phyloP scores from a whole-genome alignment of 2,329 filamentous ascomycete genomes.

The Colletotrichum magnum region DNA sequence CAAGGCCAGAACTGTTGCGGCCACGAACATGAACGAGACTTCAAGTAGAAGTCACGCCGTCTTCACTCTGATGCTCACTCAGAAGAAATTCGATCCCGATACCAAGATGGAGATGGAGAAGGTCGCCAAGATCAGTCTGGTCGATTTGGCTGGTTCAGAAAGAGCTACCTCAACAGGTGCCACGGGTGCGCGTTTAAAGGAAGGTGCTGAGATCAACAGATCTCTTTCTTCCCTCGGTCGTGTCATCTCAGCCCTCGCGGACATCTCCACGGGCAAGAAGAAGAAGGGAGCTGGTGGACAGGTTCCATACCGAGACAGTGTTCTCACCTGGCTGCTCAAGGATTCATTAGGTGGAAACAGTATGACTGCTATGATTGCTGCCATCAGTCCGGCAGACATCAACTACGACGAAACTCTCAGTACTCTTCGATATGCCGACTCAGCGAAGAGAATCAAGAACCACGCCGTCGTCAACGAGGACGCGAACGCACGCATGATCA shows the following conservation, averaged over 20 bases:
- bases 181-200: slow-evolving; percentile 93
- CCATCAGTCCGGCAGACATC: slow-evolving; percentile 97
- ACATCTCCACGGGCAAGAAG: slow-evolving; percentile 88
- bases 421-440: slow-evolving; percentile 96
- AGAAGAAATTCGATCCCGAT: slow-evolving; percentile 91
- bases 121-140: slow-evolving; percentile 96
- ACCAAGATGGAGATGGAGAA: slow-evolving; percentile 99
- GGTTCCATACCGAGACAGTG: slow-evolving; percentile 96
- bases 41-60: slow-evolving; percentile 98
- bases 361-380: slow-evolving; percentile 99
- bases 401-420: slow-evolving; percentile 99
- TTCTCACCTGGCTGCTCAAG: slow-evolving; percentile 96
- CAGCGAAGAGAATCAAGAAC: slow-evolving; percentile 99
- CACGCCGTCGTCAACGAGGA: slow-evolving; percentile 99
- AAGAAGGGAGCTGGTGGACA: slow-evolving; percentile 79
- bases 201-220: slow-evolving; percentile 98
- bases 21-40: slow-evolving; percentile 99
- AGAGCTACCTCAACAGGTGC: slow-evolving; percentile 97
- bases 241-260: slow-evolving; percentile 96
- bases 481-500: slow-evolving; percentile 98
- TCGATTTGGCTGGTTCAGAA: slow-evolving; percentile 98
- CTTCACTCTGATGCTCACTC: slow-evolving; percentile 94
- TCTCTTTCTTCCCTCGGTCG: slow-evolving; percentile 96
- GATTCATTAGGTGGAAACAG: slow-evolving; percentile 98
- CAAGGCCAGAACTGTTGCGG: slow-evolving; percentile 96